Evolutionary conservation across 2,329 filamentous ascomycete species (phyloP), one percentile per base, ranked within the genome.

Genomic region (Paraconiothyrium brasiliense): DNA sequence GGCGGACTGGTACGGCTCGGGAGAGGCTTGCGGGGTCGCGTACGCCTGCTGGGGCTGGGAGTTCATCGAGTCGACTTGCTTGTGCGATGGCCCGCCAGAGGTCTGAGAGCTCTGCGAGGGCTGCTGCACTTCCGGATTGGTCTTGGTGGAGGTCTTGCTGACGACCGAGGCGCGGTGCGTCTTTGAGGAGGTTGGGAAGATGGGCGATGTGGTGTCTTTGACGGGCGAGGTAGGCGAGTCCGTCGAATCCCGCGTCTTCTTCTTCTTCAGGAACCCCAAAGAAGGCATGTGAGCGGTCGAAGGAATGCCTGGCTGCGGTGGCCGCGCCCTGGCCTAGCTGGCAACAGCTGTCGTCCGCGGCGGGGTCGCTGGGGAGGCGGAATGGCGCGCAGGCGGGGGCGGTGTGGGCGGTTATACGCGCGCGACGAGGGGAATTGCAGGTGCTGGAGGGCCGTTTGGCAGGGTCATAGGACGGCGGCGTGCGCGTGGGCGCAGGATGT

Each of bases 211-310:
- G 54, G 87, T 85, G 70, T 90, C 86, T 76, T 86, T 90, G 69
- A 85, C 85, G 74, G 89, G 85, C 75, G 89, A 88, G 71, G 86
- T 86, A 78, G 92, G 89, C 78, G 87, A 85, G 78, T 89, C 87
- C 77, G 82, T 80, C 73, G 89, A 91, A 84, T 97, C 93, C 88
- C 93, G 96, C 83, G 93, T 97, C 88, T 93, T 90, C 87, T 97
- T 97, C 88, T 97, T 98, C 88, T 97, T 97, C 79, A 98, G 89
- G 79, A 97, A 93, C 81, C 93, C 93, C 85, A 97, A 88, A 81
- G 88, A 92, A 89, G 94, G 95, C 95, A 99, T 98, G 81, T 74
- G 71, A 67, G 75, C 75, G 73, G 64, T 69, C 61, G 67, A 65
- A 59, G 66, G 68, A 68, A 74, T 67, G 69, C 5, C 49, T 24